A percentile compares a stretch with the other conserved stretches of the same genome.
Conservation (phyloP, 1,284 basidiomycete genomes). For the Inonotus hispidus region DNA sequence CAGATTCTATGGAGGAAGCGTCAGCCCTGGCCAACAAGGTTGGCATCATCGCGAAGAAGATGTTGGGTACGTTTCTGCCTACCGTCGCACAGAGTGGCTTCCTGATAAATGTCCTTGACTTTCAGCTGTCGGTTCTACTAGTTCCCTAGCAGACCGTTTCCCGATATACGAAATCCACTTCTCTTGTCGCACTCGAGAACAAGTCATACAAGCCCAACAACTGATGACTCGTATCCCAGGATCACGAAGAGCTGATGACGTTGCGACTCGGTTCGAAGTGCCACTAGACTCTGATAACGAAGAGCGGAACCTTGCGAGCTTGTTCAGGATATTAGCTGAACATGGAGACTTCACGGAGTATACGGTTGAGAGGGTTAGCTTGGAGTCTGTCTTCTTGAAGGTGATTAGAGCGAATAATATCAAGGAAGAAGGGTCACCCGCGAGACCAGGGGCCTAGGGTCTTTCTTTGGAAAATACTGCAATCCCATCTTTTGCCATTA, state of each 20-base stretch:
- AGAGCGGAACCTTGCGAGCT: slow-evolving; percentile 43
- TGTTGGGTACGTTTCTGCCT: slow-evolving; percentile 48
- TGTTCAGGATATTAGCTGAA: slow-evolving; percentile 50
- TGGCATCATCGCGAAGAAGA: slow-evolving; percentile 61
- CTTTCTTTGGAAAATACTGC: slow-evolving; percentile 9
- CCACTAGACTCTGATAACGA: slow-evolving; percentile 38
- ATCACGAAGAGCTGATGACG: slow-evolving; percentile 65
- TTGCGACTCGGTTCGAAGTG: slow-evolving; percentile 74
- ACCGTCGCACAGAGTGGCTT: neutral
- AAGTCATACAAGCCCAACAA: slow-evolving; percentile 46
- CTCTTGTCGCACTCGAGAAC: slow-evolving; percentile 56
- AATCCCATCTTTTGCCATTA: neutral
- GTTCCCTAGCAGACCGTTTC: slow-evolving; percentile 57
- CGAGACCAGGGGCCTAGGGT: slow-evolving; percentile 22
- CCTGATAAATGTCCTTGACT: slow-evolving; percentile 7
- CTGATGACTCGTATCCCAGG: slow-evolving; percentile 63
- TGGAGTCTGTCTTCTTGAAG: slow-evolving; percentile 72
- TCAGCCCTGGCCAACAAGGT: slow-evolving; percentile 71
- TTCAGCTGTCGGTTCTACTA: slow-evolving; percentile 61
- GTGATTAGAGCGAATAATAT: slow-evolving; percentile 64
- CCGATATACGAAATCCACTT: slow-evolving; percentile 78
- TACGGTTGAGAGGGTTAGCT: slow-evolving; percentile 59
- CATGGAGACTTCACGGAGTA: slow-evolving; percentile 55
- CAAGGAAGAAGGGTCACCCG: slow-evolving; percentile 42
- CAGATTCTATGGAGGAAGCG: slow-evolving; percentile 82